Evolutionary conservation across 805 yeast genomes (phyloP), one percentile per base, ranked within the genome.

Genomic region (Zygosaccharomyces bailii): DNA sequence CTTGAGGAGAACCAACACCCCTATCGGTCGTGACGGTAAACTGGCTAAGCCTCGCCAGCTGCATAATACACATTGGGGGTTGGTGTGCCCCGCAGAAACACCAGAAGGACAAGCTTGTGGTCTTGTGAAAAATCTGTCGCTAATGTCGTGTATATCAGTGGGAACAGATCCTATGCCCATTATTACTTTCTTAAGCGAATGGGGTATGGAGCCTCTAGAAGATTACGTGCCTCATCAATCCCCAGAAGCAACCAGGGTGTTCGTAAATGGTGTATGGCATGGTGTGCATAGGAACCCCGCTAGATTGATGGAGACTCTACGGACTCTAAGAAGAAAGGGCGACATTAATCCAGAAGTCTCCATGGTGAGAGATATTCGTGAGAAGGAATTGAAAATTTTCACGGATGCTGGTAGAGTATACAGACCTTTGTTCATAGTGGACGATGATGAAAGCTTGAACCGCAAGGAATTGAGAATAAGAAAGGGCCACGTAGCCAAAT

Each of bases 51-150:
- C 99, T 37, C 90, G 99, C 74, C 99, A 93, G 73, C 77, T 93
- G 62, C 99, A 93, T 73, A 93, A 93, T 68, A 93, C 99, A 23
- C 99, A 93, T 71, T 93, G 99, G 99, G 99, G 99, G 61, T 78
- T 93, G 59, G 98, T 93, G 35, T 93, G 99, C 72, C 99, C 99
- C 42, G 99, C 99, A 18, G 99, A 93, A 70, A 93, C 99, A 13
- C 99, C 99, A 2, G 99, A 93, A 74, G 99, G 99, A 63, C 99
- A 93, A 73, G 99, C 99, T 27, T 93, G 99, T 85, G 99, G 99
- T 63, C 76, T 93, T 68, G 99, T 93, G 44, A 93, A 93, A 74
- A 93, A 93, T 69, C 74, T 93, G 65, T 90, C 98, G 1, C 73
- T 93, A 55, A 90, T 93, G 98, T 81, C 98, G 1, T 89, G 97